Evolutionary conservation across 2,329 filamentous ascomycete species (phyloP).

Genomic region (Colletotrichum endophyticum): DNA sequence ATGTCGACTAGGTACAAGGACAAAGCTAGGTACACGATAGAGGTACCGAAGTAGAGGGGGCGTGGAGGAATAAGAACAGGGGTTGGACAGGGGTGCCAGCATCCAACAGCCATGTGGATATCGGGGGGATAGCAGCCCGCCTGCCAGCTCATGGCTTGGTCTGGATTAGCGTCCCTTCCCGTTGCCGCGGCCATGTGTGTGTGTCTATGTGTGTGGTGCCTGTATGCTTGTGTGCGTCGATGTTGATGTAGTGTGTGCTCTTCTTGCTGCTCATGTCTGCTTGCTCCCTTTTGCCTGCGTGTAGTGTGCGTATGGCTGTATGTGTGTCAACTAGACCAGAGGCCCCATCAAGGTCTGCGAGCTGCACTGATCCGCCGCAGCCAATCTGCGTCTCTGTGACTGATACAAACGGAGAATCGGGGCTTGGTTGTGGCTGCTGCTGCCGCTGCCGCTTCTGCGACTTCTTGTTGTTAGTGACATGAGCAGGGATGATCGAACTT

Average conservation of each 20-base stretch:
- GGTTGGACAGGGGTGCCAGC: background rate
- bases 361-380: background rate
- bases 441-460: background rate
- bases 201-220: constrained; percentile 26
- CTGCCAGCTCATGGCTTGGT: constrained; percentile 12
- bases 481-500: background rate
- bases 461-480: background rate
- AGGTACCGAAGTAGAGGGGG: background rate
- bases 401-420: constrained; percentile 4
- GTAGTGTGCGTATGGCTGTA: background rate
- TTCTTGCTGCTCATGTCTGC: background rate
- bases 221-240: constrained; percentile 20
- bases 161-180: constrained; percentile 3
- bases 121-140: constrained; percentile 20
- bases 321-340: background rate
- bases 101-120: constrained; percentile 13
- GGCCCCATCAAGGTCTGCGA: background rate
- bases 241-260: constrained; percentile 8
- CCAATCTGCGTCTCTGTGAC: background rate
- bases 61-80: background rate
- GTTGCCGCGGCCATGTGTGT: constrained; percentile 20
- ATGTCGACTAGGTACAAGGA: background rate
- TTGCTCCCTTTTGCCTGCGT: background rate
- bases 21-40: background rate
- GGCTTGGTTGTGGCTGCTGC: constrained; percentile 7